Conservation (phyloP, 23 red algal species). For the Gracilaria domingensis region DNA sequence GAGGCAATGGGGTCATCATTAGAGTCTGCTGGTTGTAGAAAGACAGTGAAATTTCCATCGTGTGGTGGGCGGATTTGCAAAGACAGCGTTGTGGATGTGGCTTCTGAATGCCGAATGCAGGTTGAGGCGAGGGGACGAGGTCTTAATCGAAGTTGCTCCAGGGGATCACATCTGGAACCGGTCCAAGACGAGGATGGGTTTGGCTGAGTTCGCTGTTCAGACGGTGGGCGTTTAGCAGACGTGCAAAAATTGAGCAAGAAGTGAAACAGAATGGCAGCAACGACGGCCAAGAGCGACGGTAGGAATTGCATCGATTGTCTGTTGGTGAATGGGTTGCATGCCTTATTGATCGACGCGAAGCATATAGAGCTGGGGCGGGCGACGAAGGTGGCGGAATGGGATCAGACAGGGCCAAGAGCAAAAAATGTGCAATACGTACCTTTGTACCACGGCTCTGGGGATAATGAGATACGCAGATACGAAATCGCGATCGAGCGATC, state of each 20-base stretch:
- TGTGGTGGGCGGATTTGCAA: not conserved
- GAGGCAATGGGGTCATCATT: slow-evolving; percentile 2
- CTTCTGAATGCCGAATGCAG: slow-evolving; percentile 9
- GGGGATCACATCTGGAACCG: not conserved
- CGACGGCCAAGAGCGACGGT: not conserved
- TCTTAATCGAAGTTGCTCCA: not conserved
- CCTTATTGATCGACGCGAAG: not conserved
- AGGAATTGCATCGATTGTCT: slow-evolving; percentile 5
- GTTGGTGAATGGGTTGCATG: not conserved
- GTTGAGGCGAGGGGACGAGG: slow-evolving; percentile 9
- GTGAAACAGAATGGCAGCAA: slow-evolving; percentile 13
- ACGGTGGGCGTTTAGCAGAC: not conserved
- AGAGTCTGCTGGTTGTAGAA: not conserved
- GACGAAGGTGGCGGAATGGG: too few species aligned
- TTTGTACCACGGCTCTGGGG: too few species aligned
- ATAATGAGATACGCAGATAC: too few species aligned
- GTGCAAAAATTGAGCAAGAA: not conserved
- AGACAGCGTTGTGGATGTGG: not conserved
- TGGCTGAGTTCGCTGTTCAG: not conserved
- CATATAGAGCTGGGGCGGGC: too few species aligned
- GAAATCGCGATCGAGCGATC: too few species aligned
- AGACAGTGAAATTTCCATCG: not conserved
- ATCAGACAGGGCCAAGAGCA: too few species aligned
- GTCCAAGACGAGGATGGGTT: not conserved
- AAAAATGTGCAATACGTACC: too few species aligned